phyloP scores from a whole-genome alignment of 768 basidiomycete species.

The Lentinula sp. region DNA sequence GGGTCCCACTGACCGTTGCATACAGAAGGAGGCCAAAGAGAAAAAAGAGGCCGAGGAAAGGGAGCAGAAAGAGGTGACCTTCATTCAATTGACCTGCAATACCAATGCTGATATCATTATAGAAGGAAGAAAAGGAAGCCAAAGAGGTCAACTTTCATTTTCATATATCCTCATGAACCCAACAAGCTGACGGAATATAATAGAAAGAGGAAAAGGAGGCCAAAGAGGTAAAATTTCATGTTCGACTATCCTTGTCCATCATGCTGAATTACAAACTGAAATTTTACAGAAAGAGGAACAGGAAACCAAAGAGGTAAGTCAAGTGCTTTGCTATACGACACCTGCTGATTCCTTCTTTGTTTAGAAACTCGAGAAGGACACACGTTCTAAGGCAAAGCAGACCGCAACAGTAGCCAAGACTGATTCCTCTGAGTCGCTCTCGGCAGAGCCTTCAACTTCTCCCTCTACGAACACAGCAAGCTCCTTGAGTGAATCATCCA shows the following conservation, averaged over 20 bases:
- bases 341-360: not conserved
- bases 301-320: constrained; percentile 47
- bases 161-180: not conserved
- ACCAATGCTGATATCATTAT: constrained; percentile 5
- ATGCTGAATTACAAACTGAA: not conserved
- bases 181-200: not conserved
- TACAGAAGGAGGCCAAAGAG: constrained; percentile 73
- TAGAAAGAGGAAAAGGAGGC: constrained; percentile 42
- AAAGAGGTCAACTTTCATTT: constrained; percentile 41
- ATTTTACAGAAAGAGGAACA: constrained; percentile 42
- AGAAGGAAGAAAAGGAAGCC: constrained; percentile 48
- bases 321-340: no score
- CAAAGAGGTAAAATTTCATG: constrained; percentile 30
- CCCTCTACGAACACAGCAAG: constrained; percentile 3
- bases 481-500: constrained; percentile 28
- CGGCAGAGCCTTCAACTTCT: constrained; percentile 13
- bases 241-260: not conserved
- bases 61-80: constrained; percentile 33
- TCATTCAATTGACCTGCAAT: constrained; percentile 1
- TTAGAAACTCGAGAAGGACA: constrained; percentile 52
- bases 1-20: not conserved
- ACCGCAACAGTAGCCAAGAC: constrained; percentile 27
- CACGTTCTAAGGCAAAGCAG: constrained; percentile 50
- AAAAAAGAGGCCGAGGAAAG: constrained; percentile 68
- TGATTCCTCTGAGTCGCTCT: constrained; percentile 17